phyloP scores from a whole-genome alignment of 257 asterid species.

The Solanum phureja region DNA sequence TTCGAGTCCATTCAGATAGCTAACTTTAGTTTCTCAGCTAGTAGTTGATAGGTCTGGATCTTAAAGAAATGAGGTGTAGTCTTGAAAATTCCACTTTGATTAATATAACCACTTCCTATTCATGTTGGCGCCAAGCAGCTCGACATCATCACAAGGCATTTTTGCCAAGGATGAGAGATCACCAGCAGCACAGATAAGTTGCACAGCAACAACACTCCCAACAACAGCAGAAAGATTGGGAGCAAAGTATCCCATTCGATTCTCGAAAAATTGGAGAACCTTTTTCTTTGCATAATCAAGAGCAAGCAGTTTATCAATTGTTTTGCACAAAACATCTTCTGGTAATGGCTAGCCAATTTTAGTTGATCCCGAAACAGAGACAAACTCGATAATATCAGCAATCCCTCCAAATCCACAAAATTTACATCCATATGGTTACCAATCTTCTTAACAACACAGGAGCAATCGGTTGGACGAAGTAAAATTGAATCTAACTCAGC shows the following conservation, averaged over 20 bases:
- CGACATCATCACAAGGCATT: slow-evolving; percentile 93
- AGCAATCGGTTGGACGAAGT: slow-evolving; percentile 90
- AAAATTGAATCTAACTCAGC: slow-evolving; percentile 93
- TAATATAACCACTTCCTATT: slow-evolving; percentile 69
- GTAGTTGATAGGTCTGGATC: slow-evolving; percentile 80
- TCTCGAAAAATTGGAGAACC: slow-evolving; percentile 88
- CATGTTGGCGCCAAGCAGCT: slow-evolving; percentile 86
- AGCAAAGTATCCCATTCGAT: slow-evolving; percentile 88
- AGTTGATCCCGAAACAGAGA: slow-evolving; percentile 89
- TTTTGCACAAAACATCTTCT: slow-evolving; percentile 67
- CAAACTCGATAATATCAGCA: slow-evolving; percentile 74
- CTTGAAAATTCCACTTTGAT: slow-evolving; percentile 75
- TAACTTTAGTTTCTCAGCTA: slow-evolving; percentile 85
- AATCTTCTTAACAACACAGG: slow-evolving; percentile 79
- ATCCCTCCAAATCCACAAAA: slow-evolving; percentile 89
- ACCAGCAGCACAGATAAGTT: slow-evolving; percentile 93
- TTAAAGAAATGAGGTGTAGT: slow-evolving; percentile 77
- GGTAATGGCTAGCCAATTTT: slow-evolving; percentile 53
- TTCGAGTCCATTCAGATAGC: slow-evolving; percentile 88
- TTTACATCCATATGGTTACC: slow-evolving; percentile 87
- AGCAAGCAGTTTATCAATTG: slow-evolving; percentile 25
- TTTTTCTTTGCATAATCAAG: slow-evolving; percentile 75
- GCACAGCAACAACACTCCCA: slow-evolving; percentile 95
- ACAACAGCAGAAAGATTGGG: slow-evolving; percentile 91
- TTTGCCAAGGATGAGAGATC: slow-evolving; percentile 79